Evolutionary conservation across 768 basidiomycete genomes (phyloP), one percentile per base, ranked within the genome.

Genomic region (Lyophyllum decastes): DNA sequence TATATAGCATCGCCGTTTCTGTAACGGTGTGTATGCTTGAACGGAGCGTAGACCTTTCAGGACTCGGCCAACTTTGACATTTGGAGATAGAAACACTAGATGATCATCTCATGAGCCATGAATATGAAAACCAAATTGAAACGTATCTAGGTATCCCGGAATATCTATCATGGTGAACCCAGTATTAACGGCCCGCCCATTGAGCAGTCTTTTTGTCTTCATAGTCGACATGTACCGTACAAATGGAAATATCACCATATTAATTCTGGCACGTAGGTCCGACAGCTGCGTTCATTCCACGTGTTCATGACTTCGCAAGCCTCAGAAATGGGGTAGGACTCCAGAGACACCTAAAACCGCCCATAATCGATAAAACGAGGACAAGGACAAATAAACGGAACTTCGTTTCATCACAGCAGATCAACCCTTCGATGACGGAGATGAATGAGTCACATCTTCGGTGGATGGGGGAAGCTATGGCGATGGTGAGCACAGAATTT

Each of bases 381-480:
- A 52, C 41, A 52, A 38, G 19, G 22, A 33, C 24, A 52, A 27
- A 27, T 26, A 27, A 47, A n/a, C 12, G 46, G 46, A 19, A 41
- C 46, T 25, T 19, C 21, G 7, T 25, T n/a, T 35, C 33, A 35
- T 34, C 24, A 22, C 30, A 2, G 26, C 26, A n/a, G 27, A 50
- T 50, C 34, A 38, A 34, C 22, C 7, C 35, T 25, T 22, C 10
- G 4, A 50, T 19, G 34, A 16, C 30, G 33, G 30, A 38, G 46
- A 55, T 55, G 54, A 30, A 55, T 30, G 55, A 57, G 44, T 25
- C 68, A 38, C 82, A 84, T 64, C 70, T 76, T n/a, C 62, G 67
- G 33, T 95, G 90, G 88, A 97, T 97, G 94, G 74, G 78, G 49
- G 82, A 87, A 63, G 94, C 95, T 2, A 83, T 96, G 78, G 69